Conservation (phyloP, 129 eudicot genomes). For the Erigeron canadensis region DNA sequence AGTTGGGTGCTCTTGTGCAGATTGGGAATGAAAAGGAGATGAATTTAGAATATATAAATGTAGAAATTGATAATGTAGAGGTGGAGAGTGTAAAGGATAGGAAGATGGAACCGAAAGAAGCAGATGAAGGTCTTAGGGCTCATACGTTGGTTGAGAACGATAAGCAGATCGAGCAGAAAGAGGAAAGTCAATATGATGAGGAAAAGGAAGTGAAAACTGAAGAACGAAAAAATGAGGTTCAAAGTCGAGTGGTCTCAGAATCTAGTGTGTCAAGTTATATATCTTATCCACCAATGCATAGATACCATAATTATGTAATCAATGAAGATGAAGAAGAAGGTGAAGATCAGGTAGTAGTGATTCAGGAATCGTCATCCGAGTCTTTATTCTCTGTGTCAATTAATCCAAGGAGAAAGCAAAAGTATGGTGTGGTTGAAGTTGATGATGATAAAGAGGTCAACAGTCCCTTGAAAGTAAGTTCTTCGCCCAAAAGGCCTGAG, state of each 20-base stretch:
- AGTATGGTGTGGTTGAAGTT: constrained; percentile 25
- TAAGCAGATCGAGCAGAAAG: background rate
- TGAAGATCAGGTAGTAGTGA: constrained; percentile 15
- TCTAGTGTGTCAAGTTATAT: constrained; percentile 51
- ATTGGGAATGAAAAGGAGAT: constrained; percentile 27
- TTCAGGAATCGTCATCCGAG: constrained; percentile 51
- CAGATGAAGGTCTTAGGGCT: background rate
- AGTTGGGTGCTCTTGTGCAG: constrained; percentile 25
- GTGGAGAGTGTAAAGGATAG: constrained; percentile 25
- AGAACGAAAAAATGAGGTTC: constrained; percentile 13
- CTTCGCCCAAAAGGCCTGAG: constrained; percentile 17
- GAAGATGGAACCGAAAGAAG: constrained; percentile 4
- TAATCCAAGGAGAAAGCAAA: constrained; percentile 44
- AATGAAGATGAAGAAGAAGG: constrained; percentile 23
- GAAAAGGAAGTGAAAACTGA: constrained; percentile 13
- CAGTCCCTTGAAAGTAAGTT: constrained; percentile 40
- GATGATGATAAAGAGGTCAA: constrained; percentile 59
- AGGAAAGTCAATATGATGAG: constrained; percentile 6
- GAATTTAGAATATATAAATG: background rate
- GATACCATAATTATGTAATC: constrained; percentile 34
- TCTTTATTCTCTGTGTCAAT: constrained; percentile 63
- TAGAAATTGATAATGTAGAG: background rate
- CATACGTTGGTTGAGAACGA: background rate
- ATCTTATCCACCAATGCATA: constrained; percentile 50
- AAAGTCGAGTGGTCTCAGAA: constrained; percentile 29